phyloP scores from a whole-genome alignment of 768 basidiomycete species.

The Rhizopogon vesiculosus region DNA sequence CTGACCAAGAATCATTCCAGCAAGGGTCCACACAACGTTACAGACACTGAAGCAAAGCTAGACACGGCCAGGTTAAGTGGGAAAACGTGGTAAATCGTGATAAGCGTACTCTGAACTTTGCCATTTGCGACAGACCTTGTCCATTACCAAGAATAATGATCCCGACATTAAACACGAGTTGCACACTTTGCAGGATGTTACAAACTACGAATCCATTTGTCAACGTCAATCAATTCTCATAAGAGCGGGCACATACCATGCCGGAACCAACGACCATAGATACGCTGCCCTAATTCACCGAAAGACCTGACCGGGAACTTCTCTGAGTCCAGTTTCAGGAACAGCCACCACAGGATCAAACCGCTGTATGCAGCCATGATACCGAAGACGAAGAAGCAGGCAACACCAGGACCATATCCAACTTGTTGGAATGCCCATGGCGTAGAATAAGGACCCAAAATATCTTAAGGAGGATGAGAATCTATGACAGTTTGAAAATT shows the following conservation, averaged over 20 bases:
- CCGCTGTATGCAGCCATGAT: slow-evolving; percentile 52
- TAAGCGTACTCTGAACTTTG: slow-evolving; percentile 35
- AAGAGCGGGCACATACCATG: slow-evolving; percentile 21
- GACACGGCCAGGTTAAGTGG: not conserved
- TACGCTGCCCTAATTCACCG: slow-evolving; percentile 50
- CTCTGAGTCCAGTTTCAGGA: slow-evolving; percentile 51
- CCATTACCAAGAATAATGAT: slow-evolving; percentile 34
- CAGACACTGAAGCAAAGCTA: slow-evolving; percentile 54
- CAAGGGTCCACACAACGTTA: slow-evolving; percentile 47
- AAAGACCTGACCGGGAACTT: slow-evolving; percentile 47
- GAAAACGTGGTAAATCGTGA: not conserved
- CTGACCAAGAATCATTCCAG: slow-evolving; percentile 54
- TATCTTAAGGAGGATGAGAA: slow-evolving; percentile 29
- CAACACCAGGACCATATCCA: slow-evolving; percentile 55
- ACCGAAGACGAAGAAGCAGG: slow-evolving; percentile 17
- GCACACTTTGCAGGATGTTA: slow-evolving; percentile 48
- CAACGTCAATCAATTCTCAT: not conserved
- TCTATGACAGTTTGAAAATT: not conserved
- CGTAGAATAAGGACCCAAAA: slow-evolving; percentile 57
- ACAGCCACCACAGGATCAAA: slow-evolving; percentile 51
- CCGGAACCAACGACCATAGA: slow-evolving; percentile 45
- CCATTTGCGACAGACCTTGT: slow-evolving; percentile 49
- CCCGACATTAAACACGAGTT: slow-evolving; percentile 51
- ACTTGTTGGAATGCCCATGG: slow-evolving; percentile 56
- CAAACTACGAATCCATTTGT: slow-evolving; percentile 20